Percentiles rank a stretch among this genome's conserved stretches.
Evolutionary conservation across 2,329 filamentous ascomycete species (phyloP).

Genomic region (Sordariomycetes sp.): DNA sequence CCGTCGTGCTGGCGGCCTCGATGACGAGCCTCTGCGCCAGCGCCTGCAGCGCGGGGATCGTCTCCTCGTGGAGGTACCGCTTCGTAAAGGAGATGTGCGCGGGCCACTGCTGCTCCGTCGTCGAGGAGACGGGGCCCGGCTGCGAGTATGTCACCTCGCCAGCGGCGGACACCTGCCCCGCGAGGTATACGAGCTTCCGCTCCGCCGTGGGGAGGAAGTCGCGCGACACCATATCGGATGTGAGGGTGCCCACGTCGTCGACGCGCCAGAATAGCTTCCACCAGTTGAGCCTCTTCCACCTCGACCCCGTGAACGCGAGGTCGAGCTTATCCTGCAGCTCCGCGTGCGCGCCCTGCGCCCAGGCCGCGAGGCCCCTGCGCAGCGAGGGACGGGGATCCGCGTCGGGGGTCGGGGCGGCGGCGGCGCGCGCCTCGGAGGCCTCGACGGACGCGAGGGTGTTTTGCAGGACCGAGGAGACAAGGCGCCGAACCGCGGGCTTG

Average conservation of each 20-base stretch:
- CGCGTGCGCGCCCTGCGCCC: constrained; percentile 69
- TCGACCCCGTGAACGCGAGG: constrained; percentile 57
- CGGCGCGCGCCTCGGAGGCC: constrained; percentile 27
- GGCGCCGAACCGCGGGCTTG: constrained; percentile 50
- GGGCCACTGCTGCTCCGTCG: constrained; percentile 45
- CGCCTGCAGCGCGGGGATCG: constrained; percentile 57
- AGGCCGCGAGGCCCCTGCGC: constrained; percentile 47
- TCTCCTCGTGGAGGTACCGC: constrained; percentile 50
- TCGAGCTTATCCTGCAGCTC: constrained; percentile 75
- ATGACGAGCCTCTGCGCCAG: constrained; percentile 63
- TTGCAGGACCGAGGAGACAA: constrained; percentile 55
- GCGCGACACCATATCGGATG: constrained; percentile 62
- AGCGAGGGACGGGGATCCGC: constrained; percentile 27
- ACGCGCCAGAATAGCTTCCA: constrained; percentile 94
- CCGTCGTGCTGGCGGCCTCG: constrained; percentile 61
- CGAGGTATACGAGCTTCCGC: constrained; percentile 68
- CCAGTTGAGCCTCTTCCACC: constrained; percentile 76
- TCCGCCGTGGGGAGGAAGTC: constrained; percentile 70
- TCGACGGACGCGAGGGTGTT: constrained; percentile 37
- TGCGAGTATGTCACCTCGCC: background rate
- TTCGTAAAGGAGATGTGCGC: constrained; percentile 60
- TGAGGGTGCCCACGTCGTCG: constrained; percentile 79
- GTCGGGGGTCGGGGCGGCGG: constrained; percentile 18
- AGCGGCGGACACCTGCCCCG: constrained; percentile 37
- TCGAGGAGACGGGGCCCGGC: background rate